phyloP scores from a whole-genome alignment of 176 grass and related monocot genomes.

The Chloris gayana region DNA sequence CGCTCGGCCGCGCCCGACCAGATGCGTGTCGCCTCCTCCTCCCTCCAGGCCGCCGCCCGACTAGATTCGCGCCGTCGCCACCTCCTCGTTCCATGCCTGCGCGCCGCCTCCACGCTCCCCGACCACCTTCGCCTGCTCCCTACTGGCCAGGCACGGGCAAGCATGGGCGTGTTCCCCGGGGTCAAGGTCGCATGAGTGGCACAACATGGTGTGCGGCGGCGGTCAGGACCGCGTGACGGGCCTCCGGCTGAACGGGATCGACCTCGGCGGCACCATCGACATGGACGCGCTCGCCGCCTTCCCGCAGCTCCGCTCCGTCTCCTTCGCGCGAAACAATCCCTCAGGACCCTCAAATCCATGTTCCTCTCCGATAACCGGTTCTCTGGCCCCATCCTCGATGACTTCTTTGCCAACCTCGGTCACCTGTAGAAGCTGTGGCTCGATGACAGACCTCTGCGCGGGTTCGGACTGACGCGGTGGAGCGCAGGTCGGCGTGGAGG shows the following conservation, averaged over 20 bases:
- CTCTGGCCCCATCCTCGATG: conserved; percentile 57
- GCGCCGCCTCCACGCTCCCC: too few species aligned
- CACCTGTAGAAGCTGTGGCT: conserved; percentile 94
- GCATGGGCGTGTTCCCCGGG: conserved; percentile 45
- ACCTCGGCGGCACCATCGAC: conserved; percentile 62
- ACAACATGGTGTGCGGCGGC: conserved; percentile 60
- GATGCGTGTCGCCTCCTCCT: too few species aligned
- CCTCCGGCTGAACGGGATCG: conserved; percentile 58
- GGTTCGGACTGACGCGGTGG: too few species aligned
- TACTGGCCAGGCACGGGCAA: too few species aligned
- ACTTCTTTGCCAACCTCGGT: conserved; percentile 53
- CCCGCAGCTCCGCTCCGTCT: conserved; percentile 59
- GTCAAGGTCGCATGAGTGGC: conserved; percentile 57
- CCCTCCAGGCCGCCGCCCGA: too few species aligned
- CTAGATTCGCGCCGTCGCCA: too few species aligned
- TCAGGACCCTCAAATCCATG: conserved; percentile 66
- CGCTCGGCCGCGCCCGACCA: too few species aligned
- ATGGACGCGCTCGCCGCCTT: conserved; percentile 58
- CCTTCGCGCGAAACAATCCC: conserved; percentile 57
- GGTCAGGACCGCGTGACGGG: conserved; percentile 39
- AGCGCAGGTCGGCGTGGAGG: too few species aligned
- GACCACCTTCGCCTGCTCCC: too few species aligned
- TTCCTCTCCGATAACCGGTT: conserved; percentile 76
- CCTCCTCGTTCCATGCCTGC: too few species aligned
- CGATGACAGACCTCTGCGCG: too few species aligned